phyloP scores from a whole-genome alignment of 2,329 filamentous ascomycete species.

The Arthrobotrys sinensis region DNA sequence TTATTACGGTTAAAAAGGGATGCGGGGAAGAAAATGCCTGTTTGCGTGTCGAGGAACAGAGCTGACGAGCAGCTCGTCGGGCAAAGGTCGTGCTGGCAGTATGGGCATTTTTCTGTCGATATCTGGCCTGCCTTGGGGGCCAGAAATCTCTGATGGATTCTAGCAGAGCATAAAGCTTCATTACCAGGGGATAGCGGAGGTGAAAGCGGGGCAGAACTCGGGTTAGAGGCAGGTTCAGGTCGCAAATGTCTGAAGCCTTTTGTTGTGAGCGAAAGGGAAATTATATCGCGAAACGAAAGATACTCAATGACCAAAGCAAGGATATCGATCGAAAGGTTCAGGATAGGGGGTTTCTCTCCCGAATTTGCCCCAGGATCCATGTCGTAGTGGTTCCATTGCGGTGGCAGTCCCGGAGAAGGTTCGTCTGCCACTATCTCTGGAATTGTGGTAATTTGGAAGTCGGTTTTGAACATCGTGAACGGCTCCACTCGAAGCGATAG shows the following conservation, averaged over 20 bases:
- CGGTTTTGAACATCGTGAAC: slow-evolving; percentile 43
- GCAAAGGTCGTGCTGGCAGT: slow-evolving; percentile 41
- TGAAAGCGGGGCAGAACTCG: slow-evolving; percentile 31
- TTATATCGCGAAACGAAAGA: slow-evolving; percentile 44
- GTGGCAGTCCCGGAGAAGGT: slow-evolving; percentile 32
- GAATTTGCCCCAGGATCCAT: slow-evolving; percentile 31
- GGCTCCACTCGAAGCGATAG: not conserved
- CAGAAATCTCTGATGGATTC: slow-evolving; percentile 57
- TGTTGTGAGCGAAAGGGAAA: slow-evolving; percentile 53
- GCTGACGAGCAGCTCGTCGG: slow-evolving; percentile 53
- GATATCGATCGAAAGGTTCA: slow-evolving; percentile 50
- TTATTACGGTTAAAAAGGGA: slow-evolving; percentile 37
- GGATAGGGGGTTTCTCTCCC: slow-evolving; percentile 33
- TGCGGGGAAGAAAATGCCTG: slow-evolving; percentile 53
- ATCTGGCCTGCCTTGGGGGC: slow-evolving; percentile 18
- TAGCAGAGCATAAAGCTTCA: slow-evolving; percentile 45
- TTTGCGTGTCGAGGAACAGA: slow-evolving; percentile 49
- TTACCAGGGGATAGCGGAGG: slow-evolving; percentile 49
- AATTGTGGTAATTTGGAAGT: slow-evolving; percentile 46
- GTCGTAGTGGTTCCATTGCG: slow-evolving; percentile 29
- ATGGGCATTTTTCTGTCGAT: slow-evolving; percentile 41
- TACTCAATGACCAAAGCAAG: slow-evolving; percentile 47
- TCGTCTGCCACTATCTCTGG: slow-evolving; percentile 35
- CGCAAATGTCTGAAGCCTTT: slow-evolving; percentile 50
- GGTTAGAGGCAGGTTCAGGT: slow-evolving; percentile 30